phyloP scores from a whole-genome alignment of 257 asterid genomes.

The Nemophila menziesii region DNA sequence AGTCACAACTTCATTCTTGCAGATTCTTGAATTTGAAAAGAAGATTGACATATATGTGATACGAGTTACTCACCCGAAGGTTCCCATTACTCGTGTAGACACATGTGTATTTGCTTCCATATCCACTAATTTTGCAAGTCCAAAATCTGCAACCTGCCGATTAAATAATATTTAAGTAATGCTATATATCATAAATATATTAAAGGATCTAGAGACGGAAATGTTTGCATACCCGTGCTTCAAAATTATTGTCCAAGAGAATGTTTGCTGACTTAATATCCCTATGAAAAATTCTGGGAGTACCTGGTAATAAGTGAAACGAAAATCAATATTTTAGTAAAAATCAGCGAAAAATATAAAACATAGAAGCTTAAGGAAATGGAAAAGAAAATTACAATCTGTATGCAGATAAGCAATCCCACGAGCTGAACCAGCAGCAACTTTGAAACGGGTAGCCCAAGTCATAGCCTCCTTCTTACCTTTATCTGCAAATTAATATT shows the following conservation, averaged over 20 bases:
- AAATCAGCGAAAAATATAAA: background rate
- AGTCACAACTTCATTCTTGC: background rate
- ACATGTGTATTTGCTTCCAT: conserved; percentile 60
- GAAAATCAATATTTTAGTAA: background rate
- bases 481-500: conserved; percentile 26
- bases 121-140: conserved; percentile 71
- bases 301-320: conserved; percentile 35
- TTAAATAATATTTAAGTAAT: background rate
- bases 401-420: conserved; percentile 89
- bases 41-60: background rate
- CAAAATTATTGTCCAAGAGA: conserved; percentile 75
- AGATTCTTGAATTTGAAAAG: background rate
- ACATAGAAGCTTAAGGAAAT: conserved; percentile 3
- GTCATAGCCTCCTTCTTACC: conserved; percentile 39
- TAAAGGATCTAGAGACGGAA: background rate
- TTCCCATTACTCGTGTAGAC: conserved; percentile 91
- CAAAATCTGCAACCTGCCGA: conserved; percentile 81
- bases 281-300: conserved; percentile 84
- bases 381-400: conserved; percentile 48
- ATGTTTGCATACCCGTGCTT: conserved; percentile 47
- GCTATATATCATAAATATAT: background rate
- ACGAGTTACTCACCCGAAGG: conserved; percentile 58
- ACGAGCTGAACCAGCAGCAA: conserved; percentile 87
- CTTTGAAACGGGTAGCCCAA: conserved; percentile 81
- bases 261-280: conserved; percentile 83